phyloP scores from a whole-genome alignment of 2,329 filamentous ascomycete species.

The Aspergillus sp. region DNA sequence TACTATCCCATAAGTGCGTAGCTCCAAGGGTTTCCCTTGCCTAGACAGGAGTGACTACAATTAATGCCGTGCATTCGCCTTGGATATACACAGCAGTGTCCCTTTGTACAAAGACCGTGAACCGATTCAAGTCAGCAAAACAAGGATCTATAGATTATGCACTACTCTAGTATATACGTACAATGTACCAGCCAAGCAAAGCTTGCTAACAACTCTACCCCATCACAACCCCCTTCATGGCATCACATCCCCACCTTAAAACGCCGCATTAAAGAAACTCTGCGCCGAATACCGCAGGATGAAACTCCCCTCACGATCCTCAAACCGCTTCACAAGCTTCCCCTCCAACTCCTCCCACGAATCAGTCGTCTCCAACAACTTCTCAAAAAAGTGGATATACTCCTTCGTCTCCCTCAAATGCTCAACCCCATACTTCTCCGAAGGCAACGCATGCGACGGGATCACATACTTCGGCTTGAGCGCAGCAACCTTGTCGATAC shows the following conservation, averaged over 20 bases:
- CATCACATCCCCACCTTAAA: background rate
- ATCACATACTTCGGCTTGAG: conserved; percentile 37
- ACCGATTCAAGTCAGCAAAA: too few relatives aligned
- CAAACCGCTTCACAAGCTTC: background rate
- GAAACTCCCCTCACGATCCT: background rate
- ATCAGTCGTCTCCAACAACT: background rate
- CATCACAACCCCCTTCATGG: too few relatives aligned
- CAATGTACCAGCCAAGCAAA: too few relatives aligned
- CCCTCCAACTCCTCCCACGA: background rate
- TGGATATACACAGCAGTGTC: too few relatives aligned
- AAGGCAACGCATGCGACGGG: conserved; percentile 22
- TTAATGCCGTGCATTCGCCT: too few relatives aligned
- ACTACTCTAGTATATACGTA: too few relatives aligned
- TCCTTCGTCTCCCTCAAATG: background rate
- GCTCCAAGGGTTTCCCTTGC: too few relatives aligned
- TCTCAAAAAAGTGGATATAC: background rate
- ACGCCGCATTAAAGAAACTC: background rate
- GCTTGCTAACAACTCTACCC: too few relatives aligned
- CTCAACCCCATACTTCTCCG: background rate
- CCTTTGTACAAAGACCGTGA: too few relatives aligned
- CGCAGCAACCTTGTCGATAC: conserved; percentile 37
- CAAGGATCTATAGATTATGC: too few relatives aligned
- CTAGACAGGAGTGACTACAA: too few relatives aligned
- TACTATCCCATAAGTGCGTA: too few relatives aligned
- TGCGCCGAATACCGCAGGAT: background rate